Conservation (phyloP, 768 basidiomycete species). For the Tylopilus felleus region DNA sequence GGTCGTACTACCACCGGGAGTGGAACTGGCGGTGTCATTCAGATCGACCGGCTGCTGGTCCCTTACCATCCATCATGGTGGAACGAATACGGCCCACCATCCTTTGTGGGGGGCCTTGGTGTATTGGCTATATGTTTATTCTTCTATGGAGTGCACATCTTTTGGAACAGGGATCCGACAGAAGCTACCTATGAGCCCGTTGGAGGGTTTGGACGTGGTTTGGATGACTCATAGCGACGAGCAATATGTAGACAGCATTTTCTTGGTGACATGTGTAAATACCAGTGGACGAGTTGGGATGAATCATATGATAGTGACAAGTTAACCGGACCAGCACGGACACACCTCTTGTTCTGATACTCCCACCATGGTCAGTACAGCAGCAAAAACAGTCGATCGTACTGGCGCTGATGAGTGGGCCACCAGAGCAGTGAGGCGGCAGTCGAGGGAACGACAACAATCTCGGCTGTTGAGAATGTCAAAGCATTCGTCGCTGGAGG, state of each 20-base stretch:
- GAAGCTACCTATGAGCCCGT: conserved; percentile 90
- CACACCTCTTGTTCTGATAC: conserved; percentile 7
- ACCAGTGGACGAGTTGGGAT: conserved; percentile 4
- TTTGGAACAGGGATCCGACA: conserved; percentile 74
- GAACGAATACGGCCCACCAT: conserved; percentile 68
- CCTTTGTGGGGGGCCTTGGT: conserved; percentile 58
- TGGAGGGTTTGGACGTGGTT: conserved; percentile 70
- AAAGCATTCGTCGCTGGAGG: conserved; percentile 96
- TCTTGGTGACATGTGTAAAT: conserved; percentile 11
- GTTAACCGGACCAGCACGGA: background rate
- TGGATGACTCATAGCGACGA: conserved; percentile 32
- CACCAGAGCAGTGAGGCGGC: conserved; percentile 25
- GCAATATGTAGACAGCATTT: conserved; percentile 18
- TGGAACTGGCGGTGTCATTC: conserved; percentile 83
- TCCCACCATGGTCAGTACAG: conserved; percentile 27
- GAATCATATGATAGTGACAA: conserved; percentile 29
- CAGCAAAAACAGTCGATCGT: background rate
- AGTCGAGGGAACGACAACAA: conserved; percentile 20
- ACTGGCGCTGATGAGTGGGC: conserved; percentile 7
- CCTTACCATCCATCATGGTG: conserved; percentile 91
- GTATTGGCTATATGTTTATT: conserved; percentile 60
- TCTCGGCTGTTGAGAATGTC: conserved; percentile 37
- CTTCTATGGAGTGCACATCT: conserved; percentile 64
- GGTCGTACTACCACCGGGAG: conserved; percentile 71
- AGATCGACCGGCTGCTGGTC: conserved; percentile 77